Evolutionary conservation across 75 land plant genomes (phyloP), one percentile per base, ranked within the genome.

Genomic region (Adiantum capillusveneris): DNA sequence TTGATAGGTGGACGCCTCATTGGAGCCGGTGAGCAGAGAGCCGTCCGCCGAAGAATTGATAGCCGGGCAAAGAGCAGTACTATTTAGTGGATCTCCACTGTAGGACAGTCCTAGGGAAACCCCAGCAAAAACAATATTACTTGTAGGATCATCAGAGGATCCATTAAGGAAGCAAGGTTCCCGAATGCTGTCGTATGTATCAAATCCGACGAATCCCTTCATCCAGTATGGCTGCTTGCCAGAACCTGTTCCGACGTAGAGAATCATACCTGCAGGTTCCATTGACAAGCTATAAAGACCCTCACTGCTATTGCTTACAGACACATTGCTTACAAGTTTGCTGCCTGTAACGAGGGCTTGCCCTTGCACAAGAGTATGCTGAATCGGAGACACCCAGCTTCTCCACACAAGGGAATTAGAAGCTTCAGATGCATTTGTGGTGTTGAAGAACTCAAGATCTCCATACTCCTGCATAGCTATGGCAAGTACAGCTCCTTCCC

Each of bases 271-370:
- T n/a, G 44, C 51, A 17, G 51, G 51, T 43, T 70, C 43, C 71
- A 66, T 31, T 0, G n/a, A 61, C 31, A 70, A 45, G n/a, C 45
- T 25, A 54, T 68, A 68, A 30, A 46, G 17, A 29, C 72, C 50
- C 5, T 29, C 25, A 29, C n/a, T 20, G 2, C 30, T 11, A 42
- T 56, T 55, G 7, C 48, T 36, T 0, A 29, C 14, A 46, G 36
- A 52, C 1, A 25, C 2, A 20, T 65, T 50, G 27, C 43, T 65
- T 36, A 51, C 44, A 25, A 21, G 50, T 29, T 16, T 29, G 49
- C 22, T 45, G 36, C 53, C 30, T 30, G 30, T 43, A 48, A 0
- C 0, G 0, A 59, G 25, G 9, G 18, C 26, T 25, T 43, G 17
- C 2, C 51, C 64, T 11, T 30, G 64, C 14, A 62, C 12, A 28